Base-by-base conservation (phyloP, 768 basidiomycete genomes). In the Tylopilus balloui region DNA sequence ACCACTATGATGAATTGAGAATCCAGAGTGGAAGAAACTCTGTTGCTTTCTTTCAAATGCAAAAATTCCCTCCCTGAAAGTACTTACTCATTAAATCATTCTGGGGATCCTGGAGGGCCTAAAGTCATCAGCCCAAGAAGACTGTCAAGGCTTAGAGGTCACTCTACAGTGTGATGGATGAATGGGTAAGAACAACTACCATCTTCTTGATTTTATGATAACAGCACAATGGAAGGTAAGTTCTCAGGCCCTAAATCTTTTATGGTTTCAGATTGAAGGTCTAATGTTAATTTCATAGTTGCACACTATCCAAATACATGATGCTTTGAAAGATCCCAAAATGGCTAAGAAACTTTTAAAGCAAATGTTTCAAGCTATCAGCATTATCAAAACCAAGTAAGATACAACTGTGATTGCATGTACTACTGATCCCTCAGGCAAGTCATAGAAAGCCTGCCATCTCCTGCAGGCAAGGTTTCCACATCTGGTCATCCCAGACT, bases 81-180 rank as follows among this genome's bases (percentile, higher is more conserved):
- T 35, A 19, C 34, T 35, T 11, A 35, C 34, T 11, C 6, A 35
- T 9, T 51, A 42, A 14, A 32, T 71, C 20, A 53, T 70, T 42
- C 67, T 58, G 6, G 44, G 37, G 3, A 51, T 34, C 1, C 28
- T 46, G 7, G 39, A 42, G 1, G 35, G 46, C 5, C 12, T 44
- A 2, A 34, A 43, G 9, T 40, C 41, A 5, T 31, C 25, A 38
- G 53, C 50, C 0, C 46, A 45, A 29, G 41, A 25, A 4, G 47
- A 47, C 6, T 32, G 45, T 27, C 6, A 19, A 17, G 64, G 66
- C 5, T 29, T 42, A 2, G 28, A 56, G 13, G 63, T 40, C 7
- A 71, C 66, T 2, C 15, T 67, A 20, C 70, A 72, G 51, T 57
- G 53, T 35, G 69, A 72, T 61, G 67, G 72, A 9, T 73, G 70